Conservation (phyloP, 192 early-diverging fungal genomes). For the Backusella sp. region DNA sequence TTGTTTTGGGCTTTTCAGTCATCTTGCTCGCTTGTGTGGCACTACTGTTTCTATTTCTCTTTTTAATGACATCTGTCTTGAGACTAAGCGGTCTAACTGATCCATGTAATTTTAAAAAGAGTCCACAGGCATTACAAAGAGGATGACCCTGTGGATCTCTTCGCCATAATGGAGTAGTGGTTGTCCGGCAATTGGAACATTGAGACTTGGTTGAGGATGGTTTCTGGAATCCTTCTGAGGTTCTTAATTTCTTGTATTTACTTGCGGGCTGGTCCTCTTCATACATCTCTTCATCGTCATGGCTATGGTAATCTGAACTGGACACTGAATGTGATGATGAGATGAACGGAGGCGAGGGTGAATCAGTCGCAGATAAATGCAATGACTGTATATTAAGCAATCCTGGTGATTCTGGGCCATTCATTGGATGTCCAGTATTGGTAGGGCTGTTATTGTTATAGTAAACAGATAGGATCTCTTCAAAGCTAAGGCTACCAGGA, state of each 20-base stretch:
- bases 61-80: constrained; percentile 89
- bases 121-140: constrained; percentile 97
- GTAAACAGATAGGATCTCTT: constrained; percentile 36
- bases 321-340: constrained; percentile 8
- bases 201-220: not conserved
- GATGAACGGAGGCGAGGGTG: not conserved
- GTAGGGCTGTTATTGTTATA: constrained; percentile 6
- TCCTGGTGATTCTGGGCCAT: not conserved
- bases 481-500: constrained; percentile 32
- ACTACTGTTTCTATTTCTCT: constrained; percentile 70
- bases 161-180: constrained; percentile 93
- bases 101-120: constrained; percentile 95
- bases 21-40: not conserved
- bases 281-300: constrained; percentile 3
- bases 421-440: not conserved
- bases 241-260: not conserved
- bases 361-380: constrained; percentile 2
- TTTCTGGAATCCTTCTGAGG: not conserved
- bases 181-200: constrained; percentile 41
- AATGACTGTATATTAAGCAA: not conserved
- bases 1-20: not conserved
- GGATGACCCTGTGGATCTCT: constrained; percentile 84
- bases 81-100: constrained; percentile 84
- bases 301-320: constrained; percentile 15
- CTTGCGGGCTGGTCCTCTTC: not conserved